These are phyloP conservation scores for Acanthamoeba lugdunensis DNA, from an alignment of 208 protist species.

Conservation along the genomic window DNA sequence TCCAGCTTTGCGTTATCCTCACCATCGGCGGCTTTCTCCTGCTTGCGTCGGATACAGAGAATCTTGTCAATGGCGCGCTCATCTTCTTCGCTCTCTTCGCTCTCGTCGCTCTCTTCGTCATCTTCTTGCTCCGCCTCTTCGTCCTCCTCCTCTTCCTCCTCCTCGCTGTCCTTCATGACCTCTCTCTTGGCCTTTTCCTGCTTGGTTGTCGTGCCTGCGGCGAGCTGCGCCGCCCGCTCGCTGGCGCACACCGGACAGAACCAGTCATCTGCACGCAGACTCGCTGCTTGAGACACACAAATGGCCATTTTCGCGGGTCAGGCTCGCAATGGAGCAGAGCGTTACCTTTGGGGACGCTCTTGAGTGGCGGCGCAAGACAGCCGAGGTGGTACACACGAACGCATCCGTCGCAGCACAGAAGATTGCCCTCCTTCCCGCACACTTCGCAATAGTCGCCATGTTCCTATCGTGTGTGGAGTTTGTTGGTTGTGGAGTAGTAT, in stretches of 20 bases:
- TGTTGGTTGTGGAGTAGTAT: background rate
- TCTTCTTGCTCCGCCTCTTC: constrained; percentile 23
- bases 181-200: background rate
- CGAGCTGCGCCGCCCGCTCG: background rate
- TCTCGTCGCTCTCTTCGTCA: background rate
- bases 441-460: constrained; percentile 50
- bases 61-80: constrained; percentile 1
- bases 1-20: background rate
- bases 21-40: background rate
- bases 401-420: constrained; percentile 61
- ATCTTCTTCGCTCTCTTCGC: constrained; percentile 22
- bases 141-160: background rate
- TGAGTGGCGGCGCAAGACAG: constrained; percentile 44
- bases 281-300: background rate
- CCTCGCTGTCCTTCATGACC: background rate
- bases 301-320: background rate
- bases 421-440: constrained; percentile 47
- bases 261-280: constrained; percentile 32
- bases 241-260: constrained; percentile 40
- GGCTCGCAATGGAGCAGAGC: too few species aligned
- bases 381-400: constrained; percentile 39
- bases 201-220: background rate
- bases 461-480: constrained; percentile 10
- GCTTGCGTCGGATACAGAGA: background rate
- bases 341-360: constrained; percentile 58